Evolutionary conservation across 106 monocot genomes (phyloP).

Genomic region (Platanthera guangdongensis): DNA sequence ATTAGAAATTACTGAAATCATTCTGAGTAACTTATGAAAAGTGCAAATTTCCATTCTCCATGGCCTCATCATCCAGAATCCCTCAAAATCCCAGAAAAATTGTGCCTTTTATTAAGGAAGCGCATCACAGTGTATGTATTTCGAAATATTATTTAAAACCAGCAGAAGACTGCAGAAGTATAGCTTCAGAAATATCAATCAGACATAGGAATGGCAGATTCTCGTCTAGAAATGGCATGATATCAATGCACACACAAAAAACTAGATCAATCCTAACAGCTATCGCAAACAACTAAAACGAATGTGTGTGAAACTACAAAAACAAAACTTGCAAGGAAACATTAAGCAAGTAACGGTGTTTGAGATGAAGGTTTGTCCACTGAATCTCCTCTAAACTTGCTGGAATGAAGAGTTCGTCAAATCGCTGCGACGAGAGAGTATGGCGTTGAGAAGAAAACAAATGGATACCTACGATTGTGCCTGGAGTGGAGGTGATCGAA

Average conservation of each 20-base stretch:
- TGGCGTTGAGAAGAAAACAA: neutral
- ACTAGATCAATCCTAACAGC: neutral
- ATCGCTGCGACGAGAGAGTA: neutral
- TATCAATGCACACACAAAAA: neutral
- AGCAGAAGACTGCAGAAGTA: neutral
- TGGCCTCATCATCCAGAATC: neutral
- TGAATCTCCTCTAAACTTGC: neutral
- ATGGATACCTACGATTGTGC: neutral
- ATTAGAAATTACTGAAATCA: neutral
- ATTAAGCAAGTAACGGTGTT: neutral
- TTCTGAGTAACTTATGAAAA: neutral
- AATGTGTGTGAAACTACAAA: neutral
- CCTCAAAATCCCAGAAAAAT: neutral
- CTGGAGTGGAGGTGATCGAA: neutral
- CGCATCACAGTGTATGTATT: neutral
- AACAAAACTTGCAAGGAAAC: neutral
- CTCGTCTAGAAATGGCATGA: neutral
- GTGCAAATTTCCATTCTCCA: neutral
- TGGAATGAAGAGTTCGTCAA: neutral
- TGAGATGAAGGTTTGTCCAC: neutral
- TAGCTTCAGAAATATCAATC: neutral
- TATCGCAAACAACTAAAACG: neutral
- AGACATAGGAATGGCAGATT: neutral
- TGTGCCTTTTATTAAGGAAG: neutral
- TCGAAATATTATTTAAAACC: neutral